Conservation (phyloP, 129 eudicot species). For the Arctium minus region DNA sequence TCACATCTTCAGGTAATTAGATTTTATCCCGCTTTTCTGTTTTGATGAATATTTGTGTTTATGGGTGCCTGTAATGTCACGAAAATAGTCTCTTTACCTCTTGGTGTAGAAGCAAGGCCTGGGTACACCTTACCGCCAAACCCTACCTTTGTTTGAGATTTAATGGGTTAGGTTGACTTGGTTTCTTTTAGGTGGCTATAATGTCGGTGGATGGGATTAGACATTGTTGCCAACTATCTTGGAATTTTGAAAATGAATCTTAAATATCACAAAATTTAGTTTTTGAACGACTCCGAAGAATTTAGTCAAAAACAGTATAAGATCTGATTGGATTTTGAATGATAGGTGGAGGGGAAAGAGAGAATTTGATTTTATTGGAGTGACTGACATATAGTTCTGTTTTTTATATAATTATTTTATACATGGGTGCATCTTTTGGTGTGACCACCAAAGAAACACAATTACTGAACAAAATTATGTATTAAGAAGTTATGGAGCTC, state of each 20-base stretch:
- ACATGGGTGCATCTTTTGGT: background rate
- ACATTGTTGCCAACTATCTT: background rate
- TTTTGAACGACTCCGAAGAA: background rate
- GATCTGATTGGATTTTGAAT: slow-evolving; percentile 15
- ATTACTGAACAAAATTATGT: background rate
- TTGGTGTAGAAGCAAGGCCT: background rate
- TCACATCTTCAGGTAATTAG: slow-evolving; percentile 67
- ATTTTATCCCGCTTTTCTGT: background rate
- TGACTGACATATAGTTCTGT: background rate
- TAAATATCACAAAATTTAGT: background rate
- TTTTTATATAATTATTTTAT: background rate
- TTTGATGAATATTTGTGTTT: background rate
- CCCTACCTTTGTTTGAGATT: background rate
- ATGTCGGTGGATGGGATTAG: slow-evolving; percentile 1
- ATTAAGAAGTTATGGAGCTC: background rate
- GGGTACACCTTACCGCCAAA: background rate
- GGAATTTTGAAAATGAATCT: background rate
- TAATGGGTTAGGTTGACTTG: background rate
- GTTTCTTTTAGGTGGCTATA: background rate
- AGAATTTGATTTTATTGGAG: background rate
- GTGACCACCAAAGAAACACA: background rate
- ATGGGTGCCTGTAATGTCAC: background rate
- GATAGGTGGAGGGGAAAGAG: slow-evolving; percentile 3
- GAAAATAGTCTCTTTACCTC: background rate
- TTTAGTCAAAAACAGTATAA: background rate